Percentiles rank a stretch among this genome's conserved stretches.
Evolutionary conservation across 2,329 filamentous ascomycete genomes (phyloP).

Genomic region (Dendryphion nanum): DNA sequence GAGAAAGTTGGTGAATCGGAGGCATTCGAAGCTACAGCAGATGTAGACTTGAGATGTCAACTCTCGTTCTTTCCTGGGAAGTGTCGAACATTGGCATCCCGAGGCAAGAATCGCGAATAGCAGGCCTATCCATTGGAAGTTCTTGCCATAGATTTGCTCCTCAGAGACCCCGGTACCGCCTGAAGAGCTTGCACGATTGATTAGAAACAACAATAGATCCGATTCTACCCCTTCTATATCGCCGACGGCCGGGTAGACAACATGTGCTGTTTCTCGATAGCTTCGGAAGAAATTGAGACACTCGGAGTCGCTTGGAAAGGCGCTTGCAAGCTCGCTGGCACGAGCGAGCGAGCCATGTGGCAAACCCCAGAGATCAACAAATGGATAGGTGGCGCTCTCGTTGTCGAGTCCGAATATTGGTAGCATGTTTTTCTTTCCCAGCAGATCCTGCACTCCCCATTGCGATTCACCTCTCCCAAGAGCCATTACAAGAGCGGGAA

Average conservation of each 20-base stretch:
- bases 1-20: slow-evolving; percentile 63
- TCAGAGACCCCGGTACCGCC: slow-evolving; percentile 48
- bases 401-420: slow-evolving; percentile 64
- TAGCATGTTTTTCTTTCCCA: slow-evolving; percentile 59
- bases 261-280: slow-evolving; percentile 58
- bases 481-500: slow-evolving; percentile 59
- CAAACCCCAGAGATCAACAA: slow-evolving; percentile 62
- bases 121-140: slow-evolving; percentile 58
- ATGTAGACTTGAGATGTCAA: slow-evolving; percentile 65
- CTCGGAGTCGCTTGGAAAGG: slow-evolving; percentile 58
- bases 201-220: slow-evolving; percentile 54
- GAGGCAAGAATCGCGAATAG: slow-evolving; percentile 63
- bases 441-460: slow-evolving; percentile 55
- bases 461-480: slow-evolving; percentile 45
- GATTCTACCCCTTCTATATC: slow-evolving; percentile 56
- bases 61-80: slow-evolving; percentile 59
- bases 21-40: slow-evolving; percentile 64
- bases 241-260: slow-evolving; percentile 61
- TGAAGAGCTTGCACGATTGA: slow-evolving; percentile 48
- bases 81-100: slow-evolving; percentile 59
- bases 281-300: slow-evolving; percentile 58
- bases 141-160: slow-evolving; percentile 57
- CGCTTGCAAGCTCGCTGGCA: slow-evolving; percentile 58
- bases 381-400: slow-evolving; percentile 63
- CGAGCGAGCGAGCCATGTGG: slow-evolving; percentile 59